Evolutionary conservation across 2,329 filamentous ascomycete species (phyloP).

Genomic region (Cladosporium velox): DNA sequence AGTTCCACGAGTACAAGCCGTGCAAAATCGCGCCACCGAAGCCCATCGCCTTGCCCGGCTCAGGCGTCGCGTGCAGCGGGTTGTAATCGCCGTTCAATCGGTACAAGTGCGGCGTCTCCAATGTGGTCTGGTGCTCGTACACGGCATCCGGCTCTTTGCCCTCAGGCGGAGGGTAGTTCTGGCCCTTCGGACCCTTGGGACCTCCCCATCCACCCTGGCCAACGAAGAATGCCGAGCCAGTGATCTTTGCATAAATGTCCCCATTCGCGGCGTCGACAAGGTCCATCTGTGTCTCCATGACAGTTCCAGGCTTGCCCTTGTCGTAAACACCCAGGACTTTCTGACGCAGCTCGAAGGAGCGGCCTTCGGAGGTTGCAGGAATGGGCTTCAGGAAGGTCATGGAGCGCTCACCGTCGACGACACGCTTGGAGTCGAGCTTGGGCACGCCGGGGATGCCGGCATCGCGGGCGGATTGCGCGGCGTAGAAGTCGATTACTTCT

Average conservation of each 20-base stretch:
- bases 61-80: constrained; percentile 83
- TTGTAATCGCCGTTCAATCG: constrained; percentile 92
- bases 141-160: constrained; percentile 70
- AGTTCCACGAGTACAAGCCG: constrained; percentile 85
- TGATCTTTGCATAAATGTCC: constrained; percentile 70
- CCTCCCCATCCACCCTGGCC: constrained; percentile 84
- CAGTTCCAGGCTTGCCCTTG: constrained; percentile 80
- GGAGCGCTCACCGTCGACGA: constrained; percentile 81
- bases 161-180: constrained; percentile 75
- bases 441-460: constrained; percentile 72
- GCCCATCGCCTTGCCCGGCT: constrained; percentile 84
- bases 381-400: constrained; percentile 76
- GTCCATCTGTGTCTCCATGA: constrained; percentile 76
- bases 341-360: constrained; percentile 72
- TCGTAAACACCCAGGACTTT: constrained; percentile 86
- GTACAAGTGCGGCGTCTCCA: constrained; percentile 75
- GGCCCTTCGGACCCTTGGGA: constrained; percentile 78
- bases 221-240: constrained; percentile 75
- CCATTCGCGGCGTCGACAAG: constrained; percentile 70
- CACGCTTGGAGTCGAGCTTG: constrained; percentile 70
- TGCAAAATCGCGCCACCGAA: constrained; percentile 89
- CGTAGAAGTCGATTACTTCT: constrained; percentile 85
- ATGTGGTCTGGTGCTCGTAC: constrained; percentile 68
- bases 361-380: constrained; percentile 69
- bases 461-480: constrained; percentile 59